Evolutionary conservation across 2,329 filamentous ascomycete genomes (phyloP).

Genomic region (Phoma sp.): DNA sequence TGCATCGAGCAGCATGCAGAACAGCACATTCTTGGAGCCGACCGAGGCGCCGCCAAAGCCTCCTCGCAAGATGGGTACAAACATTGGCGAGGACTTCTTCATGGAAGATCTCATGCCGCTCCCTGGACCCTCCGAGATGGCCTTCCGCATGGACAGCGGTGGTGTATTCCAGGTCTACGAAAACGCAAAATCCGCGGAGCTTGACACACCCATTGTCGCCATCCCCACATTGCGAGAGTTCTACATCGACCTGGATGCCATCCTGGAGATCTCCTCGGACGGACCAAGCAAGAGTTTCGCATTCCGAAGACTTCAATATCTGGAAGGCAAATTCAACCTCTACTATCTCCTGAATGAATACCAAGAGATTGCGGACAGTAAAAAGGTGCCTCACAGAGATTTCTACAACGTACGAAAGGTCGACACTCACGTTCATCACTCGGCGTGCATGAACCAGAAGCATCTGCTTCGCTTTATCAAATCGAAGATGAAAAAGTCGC

Average conservation of each 20-base stretch:
- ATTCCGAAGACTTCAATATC: conserved; percentile 89
- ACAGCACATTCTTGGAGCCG: conserved; percentile 45
- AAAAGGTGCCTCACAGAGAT: conserved; percentile 95
- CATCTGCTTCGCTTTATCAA: conserved; percentile 98
- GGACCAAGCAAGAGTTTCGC: conserved; percentile 97
- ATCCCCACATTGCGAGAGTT: conserved; percentile 96
- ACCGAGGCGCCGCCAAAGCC: conserved; percentile 49
- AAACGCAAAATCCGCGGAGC: conserved; percentile 66
- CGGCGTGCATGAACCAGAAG: conserved; percentile 99
- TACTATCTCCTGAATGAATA: conserved; percentile 95
- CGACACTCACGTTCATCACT: conserved; percentile 98
- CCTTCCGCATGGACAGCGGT: conserved; percentile 79
- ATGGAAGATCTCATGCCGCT: conserved; percentile 79
- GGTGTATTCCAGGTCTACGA: conserved; percentile 95
- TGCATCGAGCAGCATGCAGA: conserved; percentile 48
- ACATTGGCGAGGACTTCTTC: conserved; percentile 92
- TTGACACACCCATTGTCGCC: conserved; percentile 73
- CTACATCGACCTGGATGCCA: conserved; percentile 90
- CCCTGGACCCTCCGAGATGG: conserved; percentile 73
- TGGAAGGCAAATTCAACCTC: conserved; percentile 96
- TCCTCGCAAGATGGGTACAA: conserved; percentile 83
- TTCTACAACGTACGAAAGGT: conserved; percentile 99
- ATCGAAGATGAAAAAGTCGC: conserved; percentile 99
- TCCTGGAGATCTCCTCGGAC: conserved; percentile 89
- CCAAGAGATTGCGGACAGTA: conserved; percentile 96